These are phyloP conservation scores for Fusarium sterilihyphosum DNA, from an alignment of 2,329 filamentous ascomycete species.

Conservation along the genomic window DNA sequence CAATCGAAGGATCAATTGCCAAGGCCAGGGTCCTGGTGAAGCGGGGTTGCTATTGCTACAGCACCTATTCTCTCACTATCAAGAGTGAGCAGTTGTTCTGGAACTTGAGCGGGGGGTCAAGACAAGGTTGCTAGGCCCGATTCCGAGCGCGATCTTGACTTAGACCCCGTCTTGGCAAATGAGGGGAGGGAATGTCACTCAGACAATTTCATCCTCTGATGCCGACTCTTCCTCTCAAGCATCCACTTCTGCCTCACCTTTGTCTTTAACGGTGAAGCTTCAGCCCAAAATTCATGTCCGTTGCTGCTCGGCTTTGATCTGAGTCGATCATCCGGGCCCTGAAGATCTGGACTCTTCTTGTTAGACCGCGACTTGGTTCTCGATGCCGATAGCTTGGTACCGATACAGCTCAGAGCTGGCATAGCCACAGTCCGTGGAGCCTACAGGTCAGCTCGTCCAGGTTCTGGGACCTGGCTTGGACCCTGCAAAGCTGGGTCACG, in stretches of 20 bases:
- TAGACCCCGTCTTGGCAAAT: constrained; percentile 32
- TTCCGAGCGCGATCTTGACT: constrained; percentile 22
- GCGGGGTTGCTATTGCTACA: constrained; percentile 18
- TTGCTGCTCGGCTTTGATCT: neutral
- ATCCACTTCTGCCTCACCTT: neutral
- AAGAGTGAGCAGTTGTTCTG: constrained; percentile 19
- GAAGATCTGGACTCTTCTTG: neutral
- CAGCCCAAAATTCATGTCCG: neutral
- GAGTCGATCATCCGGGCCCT: neutral
- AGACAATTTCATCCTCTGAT: constrained; percentile 13
- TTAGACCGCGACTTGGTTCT: constrained; percentile 17
- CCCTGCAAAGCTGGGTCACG: constrained; percentile 42
- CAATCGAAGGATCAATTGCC: constrained; percentile 9
- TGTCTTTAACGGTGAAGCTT: neutral
- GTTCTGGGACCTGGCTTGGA: constrained; percentile 33
- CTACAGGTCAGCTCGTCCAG: constrained; percentile 40
- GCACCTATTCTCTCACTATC: neutral
- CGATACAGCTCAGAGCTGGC: constrained; percentile 1
- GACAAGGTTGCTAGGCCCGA: constrained; percentile 27
- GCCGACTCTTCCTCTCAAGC: constrained; percentile 10
- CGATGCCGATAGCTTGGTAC: constrained; percentile 17
- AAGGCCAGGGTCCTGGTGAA: constrained; percentile 32
- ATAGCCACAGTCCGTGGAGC: constrained; percentile 35
- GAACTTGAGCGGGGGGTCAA: constrained; percentile 28
- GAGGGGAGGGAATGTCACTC: constrained; percentile 22